phyloP scores from a whole-genome alignment of 257 asterid species.

The Scutellaria minor region DNA sequence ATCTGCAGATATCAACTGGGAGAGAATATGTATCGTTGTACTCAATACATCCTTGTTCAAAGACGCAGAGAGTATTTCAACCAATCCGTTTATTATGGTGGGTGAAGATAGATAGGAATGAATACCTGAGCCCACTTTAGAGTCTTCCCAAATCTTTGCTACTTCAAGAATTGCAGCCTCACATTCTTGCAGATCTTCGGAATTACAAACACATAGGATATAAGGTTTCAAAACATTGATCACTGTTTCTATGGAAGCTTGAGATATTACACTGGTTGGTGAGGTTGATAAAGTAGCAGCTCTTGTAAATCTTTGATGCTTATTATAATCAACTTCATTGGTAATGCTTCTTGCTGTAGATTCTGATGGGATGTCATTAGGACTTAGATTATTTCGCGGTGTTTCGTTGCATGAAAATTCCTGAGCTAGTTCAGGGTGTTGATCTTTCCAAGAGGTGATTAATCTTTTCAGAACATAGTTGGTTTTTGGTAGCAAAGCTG shows the following conservation, averaged over 20 bases:
- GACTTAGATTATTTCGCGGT: constrained; percentile 45
- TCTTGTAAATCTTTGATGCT: constrained; percentile 59
- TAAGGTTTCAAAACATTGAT: constrained; percentile 64
- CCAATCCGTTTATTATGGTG: constrained; percentile 64
- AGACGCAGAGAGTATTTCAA: constrained; percentile 76
- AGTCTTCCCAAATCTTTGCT: constrained; percentile 67
- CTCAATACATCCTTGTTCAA: constrained; percentile 64
- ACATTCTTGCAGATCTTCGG: constrained; percentile 83
- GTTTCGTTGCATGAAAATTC: constrained; percentile 65
- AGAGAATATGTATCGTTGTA: constrained; percentile 59
- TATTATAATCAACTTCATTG: constrained; percentile 42
- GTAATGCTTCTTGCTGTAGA: constrained; percentile 34
- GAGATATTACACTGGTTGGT: constrained; percentile 67
- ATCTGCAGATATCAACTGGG: constrained; percentile 62
- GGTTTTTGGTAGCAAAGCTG: constrained; percentile 72
- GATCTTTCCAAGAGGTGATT: constrained; percentile 85
- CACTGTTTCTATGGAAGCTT: constrained; percentile 67
- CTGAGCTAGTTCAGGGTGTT: constrained; percentile 76
- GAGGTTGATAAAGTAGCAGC: constrained; percentile 60
- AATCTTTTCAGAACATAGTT: constrained; percentile 82
- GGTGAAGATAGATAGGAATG: constrained; percentile 72
- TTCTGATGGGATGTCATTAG: constrained; percentile 24
- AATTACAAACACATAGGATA: constrained; percentile 67
- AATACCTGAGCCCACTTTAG: constrained; percentile 60
- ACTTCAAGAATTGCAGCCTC: constrained; percentile 64